Percentiles rank a stretch among this genome's conserved stretches.
These are phyloP conservation scores for Eucalyptus guilfoylei DNA, from an alignment of 345 rosid species.

Conservation along the genomic window DNA sequence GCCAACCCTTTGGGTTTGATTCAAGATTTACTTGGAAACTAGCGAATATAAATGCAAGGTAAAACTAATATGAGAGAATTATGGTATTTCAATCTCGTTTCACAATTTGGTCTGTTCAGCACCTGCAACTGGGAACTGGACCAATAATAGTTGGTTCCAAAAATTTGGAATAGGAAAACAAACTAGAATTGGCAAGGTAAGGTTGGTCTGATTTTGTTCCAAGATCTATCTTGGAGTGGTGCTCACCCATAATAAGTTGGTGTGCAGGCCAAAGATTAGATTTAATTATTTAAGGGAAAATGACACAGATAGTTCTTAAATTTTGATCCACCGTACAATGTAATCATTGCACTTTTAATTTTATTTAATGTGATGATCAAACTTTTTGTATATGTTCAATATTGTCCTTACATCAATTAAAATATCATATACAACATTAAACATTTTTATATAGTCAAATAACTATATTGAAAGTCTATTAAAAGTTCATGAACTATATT, in stretches of 20 bases:
- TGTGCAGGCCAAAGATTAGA: neutral
- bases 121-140: rapidly evolving
- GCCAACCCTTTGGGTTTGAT: rapidly evolving
- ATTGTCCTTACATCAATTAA: too few relatives aligned
- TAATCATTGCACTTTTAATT: too few relatives aligned
- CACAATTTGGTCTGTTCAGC: rapidly evolving
- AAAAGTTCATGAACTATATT: rapidly evolving
- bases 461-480: too few relatives aligned
- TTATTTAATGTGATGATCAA: too few relatives aligned
- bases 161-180: neutral
- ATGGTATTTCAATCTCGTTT: neutral
- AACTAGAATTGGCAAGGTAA: rapidly evolving
- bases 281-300: neutral
- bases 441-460: too few relatives aligned
- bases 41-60: too few relatives aligned
- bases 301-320: too few relatives aligned
- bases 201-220: neutral
- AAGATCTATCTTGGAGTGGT: rapidly evolving
- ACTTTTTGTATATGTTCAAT: too few relatives aligned
- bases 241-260: neutral
- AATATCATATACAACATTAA: too few relatives aligned
- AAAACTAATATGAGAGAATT: neutral
- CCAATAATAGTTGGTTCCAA: neutral
- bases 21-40: too few relatives aligned
- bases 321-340: too few relatives aligned